A percentile compares a stretch with the other conserved stretches of the same genome.
Evolutionary conservation across 305 asterid species (phyloP).

Genomic region (Solanum hybrid): DNA sequence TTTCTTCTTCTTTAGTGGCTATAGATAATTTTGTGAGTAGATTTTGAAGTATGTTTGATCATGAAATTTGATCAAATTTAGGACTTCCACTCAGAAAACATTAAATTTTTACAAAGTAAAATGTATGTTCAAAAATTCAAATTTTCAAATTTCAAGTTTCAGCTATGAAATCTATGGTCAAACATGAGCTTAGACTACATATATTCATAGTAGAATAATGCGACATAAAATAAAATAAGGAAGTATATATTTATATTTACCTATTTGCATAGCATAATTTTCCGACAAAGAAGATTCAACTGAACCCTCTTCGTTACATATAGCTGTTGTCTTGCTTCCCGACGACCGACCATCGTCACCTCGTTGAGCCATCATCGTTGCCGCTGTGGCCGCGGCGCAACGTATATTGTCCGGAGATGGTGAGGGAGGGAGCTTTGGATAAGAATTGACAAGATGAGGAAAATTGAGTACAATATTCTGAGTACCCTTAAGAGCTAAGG

Average conservation of each 20-base stretch:
- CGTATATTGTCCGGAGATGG: constrained; percentile 44
- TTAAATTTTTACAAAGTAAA: neutral
- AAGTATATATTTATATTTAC: neutral
- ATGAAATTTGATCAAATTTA: neutral
- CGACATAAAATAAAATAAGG: neutral
- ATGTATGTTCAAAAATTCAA: neutral
- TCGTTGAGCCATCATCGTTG: neutral
- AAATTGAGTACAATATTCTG: constrained; percentile 33
- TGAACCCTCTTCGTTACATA: neutral
- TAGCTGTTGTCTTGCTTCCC: neutral
- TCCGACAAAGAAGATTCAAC: neutral
- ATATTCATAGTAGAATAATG: neutral
- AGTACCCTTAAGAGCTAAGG: constrained; percentile 25
- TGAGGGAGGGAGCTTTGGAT: constrained; percentile 44
- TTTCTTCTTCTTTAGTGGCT: neutral
- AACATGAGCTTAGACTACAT: neutral
- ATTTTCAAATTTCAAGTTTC: neutral
- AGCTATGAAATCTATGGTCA: neutral
- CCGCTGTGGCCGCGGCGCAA: constrained; percentile 51
- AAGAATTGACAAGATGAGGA: constrained; percentile 11
- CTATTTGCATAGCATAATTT: neutral
- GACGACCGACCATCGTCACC: neutral
- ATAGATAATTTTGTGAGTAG: neutral
- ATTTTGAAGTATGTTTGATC: neutral
- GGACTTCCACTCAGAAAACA: neutral